Base-by-base conservation (phyloP, 2,329 filamentous ascomycete species). In the Aaosphaeria pasadenensis region DNA sequence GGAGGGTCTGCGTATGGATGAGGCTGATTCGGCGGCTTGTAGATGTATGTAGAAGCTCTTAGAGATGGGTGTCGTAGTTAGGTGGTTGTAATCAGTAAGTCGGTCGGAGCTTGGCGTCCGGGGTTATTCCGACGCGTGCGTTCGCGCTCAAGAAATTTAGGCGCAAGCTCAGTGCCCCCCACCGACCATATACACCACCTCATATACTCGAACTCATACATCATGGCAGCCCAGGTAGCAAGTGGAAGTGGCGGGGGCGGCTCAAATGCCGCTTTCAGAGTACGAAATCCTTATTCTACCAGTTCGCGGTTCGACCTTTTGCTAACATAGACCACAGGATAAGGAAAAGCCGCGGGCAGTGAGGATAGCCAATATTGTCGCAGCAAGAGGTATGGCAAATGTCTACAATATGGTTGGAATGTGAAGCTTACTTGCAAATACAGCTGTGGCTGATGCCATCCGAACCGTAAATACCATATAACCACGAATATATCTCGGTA, bases 311-410 rank as follows among this genome's bases (percentile, higher is more conserved):
- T 24, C 17, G 17, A 24, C 17, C 17, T 24, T 24, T 24, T 24
- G 17, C 71, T 80, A 63, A 80, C 66, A 55, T 55, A 50, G 45
- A 55, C 54, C 59, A 48, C 62, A 84, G 80, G 83, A 85, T 71
- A 99, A 96, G 84, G 94, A 96, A 79, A 99, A 99, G 89, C 94
- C 94, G 60, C 87, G 94, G 80, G 94, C 94, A 58, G 94, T 99
- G 58, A 88, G 94, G 62, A 91, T 89, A 57, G 89, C 89, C 67
- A 99, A 99, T 77, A 97, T 99, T 74, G 88, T 96, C 67, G 94
- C 94, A 62, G 94, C 94, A 63, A 85, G 92, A 89, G 90, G 90
- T 92, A 81, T 62, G 76, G 29, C 55, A 41, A 13, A 35, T 43
- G 33, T 4, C 6, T 1, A 29, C 43, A 11, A 73, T 72, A 70